These are phyloP conservation scores for Aphanomyces astaci DNA, from an alignment of 352 stramenopile genomes.

Conservation along the genomic window DNA sequence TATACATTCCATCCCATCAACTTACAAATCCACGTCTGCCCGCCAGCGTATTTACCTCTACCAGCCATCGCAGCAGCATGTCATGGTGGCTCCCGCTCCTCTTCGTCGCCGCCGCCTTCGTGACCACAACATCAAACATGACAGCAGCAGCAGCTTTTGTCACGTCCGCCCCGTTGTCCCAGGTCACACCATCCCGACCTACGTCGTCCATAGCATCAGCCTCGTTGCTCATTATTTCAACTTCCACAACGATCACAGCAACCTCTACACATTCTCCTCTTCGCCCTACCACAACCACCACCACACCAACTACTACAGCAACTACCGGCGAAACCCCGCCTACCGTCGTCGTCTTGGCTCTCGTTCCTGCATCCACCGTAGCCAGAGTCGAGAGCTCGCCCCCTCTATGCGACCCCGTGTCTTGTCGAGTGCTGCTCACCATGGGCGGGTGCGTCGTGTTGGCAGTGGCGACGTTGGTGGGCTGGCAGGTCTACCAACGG, in stretches of 20 bases:
- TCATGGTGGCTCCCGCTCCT: not conserved
- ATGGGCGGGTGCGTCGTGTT: not conserved
- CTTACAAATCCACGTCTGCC: not conserved
- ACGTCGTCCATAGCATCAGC: no score
- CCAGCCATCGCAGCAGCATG: not conserved
- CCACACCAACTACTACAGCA: no score
- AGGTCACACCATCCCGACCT: no score
- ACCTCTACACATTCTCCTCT: no score
- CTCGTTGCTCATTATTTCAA: no score
- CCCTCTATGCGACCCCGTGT: not conserved
- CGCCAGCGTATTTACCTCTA: no score
- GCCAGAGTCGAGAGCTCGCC: not conserved
- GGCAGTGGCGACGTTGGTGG: not conserved
- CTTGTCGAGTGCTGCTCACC: not conserved
- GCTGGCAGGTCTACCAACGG: conserved; percentile 18
- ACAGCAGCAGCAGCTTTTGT: not conserved
- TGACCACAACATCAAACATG: not conserved
- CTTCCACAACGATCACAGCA: no score
- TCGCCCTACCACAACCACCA: no score
- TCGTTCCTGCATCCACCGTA: not conserved
- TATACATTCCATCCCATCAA: no score
- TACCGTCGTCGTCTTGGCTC: no score
- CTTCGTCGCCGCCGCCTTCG: not conserved
- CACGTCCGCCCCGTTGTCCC: not conserved
- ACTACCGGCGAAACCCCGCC: no score